Conservation (phyloP, 768 basidiomycete species). For the Lactarius evosmus region DNA sequence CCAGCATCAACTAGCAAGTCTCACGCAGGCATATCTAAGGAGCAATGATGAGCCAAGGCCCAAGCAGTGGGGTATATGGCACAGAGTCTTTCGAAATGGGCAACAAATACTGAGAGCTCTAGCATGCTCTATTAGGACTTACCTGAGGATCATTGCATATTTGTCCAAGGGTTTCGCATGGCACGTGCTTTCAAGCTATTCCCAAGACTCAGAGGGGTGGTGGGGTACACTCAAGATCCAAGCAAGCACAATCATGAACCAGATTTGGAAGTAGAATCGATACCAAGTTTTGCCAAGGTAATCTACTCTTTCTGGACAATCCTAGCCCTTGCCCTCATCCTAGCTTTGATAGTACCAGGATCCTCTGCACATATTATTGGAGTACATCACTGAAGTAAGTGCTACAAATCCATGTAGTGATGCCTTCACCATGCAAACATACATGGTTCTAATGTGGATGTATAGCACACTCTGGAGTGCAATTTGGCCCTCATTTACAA, state of each 20-base stretch:
- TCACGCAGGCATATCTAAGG: neutral
- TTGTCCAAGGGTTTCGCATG: neutral
- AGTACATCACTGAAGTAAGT: neutral
- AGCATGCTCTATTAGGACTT: neutral
- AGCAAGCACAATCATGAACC: neutral
- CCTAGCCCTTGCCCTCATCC: neutral
- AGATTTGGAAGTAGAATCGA: neutral
- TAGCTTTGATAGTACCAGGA: neutral
- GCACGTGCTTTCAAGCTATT: neutral
- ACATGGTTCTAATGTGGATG: neutral
- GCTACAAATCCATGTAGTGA: neutral
- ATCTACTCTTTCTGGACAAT: neutral
- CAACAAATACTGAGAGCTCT: neutral
- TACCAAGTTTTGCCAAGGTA: neutral
- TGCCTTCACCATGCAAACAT: neutral
- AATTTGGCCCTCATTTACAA: neutral
- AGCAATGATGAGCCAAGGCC: neutral
- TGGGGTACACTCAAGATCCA: neutral
- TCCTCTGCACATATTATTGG: too few relatives aligned
- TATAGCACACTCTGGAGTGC: neutral
- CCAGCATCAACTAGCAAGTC: neutral
- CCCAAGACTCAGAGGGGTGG: neutral
- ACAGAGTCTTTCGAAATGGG: neutral
- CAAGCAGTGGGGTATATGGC: neutral
- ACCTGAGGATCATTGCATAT: neutral